Base-by-base conservation (phyloP, 176 grass and related monocot genomes). In the Ensete ventricosum region DNA sequence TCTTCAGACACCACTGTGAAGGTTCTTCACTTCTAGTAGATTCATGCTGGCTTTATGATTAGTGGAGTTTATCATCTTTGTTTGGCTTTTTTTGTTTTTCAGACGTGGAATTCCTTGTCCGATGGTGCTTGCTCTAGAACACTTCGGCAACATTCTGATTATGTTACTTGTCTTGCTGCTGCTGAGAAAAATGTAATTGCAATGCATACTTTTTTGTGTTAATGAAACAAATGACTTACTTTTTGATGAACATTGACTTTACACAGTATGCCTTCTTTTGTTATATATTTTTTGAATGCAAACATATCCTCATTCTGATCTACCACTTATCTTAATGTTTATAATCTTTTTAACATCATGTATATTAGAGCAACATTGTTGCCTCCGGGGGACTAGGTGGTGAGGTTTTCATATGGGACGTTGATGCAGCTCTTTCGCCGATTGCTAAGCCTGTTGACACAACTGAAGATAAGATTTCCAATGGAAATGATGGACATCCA, bases 381-480 rank as follows among this genome's bases (percentile, higher is more conserved):
- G 90, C 90, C 77, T 97, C 93, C 53, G 93, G 81, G 71, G 90
- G 87, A 53, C 85, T 97, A 81, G 85, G 90, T 69, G 93, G 93
- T 62, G 93, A 97, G 85, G 90, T 93, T 71, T 96, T 92, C 60
- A 90, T 96, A 81, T 96, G 93, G 93, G 89, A 96, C 77, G 76
- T 96, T 78, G 89, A 96, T 77, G 85, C 87, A 70, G 81, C 87
- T 82, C 81, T 88, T 83, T 75, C 81, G 70, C 87, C 93, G 62
- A 69, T 90, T 60, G 70, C 53, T 65, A 96, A 88, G 73, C 86
- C 89, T 86, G 73, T 82, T 51, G 87, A 92, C 55, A 24, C 83
- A 70, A 82, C 82, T 77, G 89, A 88, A 66, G 89, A 92, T 55
- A 85, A 89, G 53, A 21, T 87, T 83, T 84, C 86, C 66, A 96